phyloP scores from a whole-genome alignment of 2,329 filamentous ascomycete genomes.

The Phialophora chinensis region DNA sequence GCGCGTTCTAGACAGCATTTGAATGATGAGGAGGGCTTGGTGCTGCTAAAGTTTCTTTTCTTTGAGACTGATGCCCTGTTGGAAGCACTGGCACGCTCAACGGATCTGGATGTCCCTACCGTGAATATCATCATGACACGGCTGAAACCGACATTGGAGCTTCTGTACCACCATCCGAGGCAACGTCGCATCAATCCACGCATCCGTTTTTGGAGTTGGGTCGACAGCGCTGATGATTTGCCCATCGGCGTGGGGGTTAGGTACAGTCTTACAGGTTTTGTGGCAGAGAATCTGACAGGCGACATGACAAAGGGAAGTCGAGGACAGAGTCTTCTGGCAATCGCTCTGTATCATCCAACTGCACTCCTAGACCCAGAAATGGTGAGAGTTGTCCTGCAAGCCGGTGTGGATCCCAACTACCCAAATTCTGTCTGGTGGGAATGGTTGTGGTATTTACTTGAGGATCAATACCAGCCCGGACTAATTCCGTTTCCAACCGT shows the following conservation, averaged over 20 bases:
- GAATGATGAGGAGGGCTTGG: too few relatives aligned
- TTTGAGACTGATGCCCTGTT: not conserved
- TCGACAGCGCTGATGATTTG: not conserved
- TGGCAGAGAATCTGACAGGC: not conserved
- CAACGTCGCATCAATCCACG: too few relatives aligned
- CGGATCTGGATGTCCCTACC: not conserved
- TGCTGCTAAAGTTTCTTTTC: not conserved
- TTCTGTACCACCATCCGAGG: not conserved
- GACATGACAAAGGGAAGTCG: not conserved
- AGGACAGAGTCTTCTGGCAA: not conserved
- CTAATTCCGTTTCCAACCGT: too few relatives aligned
- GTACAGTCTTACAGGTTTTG: not conserved
- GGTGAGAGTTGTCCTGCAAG: not conserved
- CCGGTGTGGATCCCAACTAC: not conserved
- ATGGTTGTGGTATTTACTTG: not conserved
- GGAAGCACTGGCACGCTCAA: not conserved
- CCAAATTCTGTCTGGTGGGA: not conserved
- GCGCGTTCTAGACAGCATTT: not conserved
- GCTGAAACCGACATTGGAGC: not conserved
- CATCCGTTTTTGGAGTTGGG: too few relatives aligned
- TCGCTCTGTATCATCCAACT: not conserved
- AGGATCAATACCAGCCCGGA: too few relatives aligned
- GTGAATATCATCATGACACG: not conserved
- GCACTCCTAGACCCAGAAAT: not conserved
- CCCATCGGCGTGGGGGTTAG: not conserved